Evolutionary conservation across 2,329 filamentous ascomycete species (phyloP), one percentile per base, ranked within the genome.

Genomic region (Paecilomyces niveus): DNA sequence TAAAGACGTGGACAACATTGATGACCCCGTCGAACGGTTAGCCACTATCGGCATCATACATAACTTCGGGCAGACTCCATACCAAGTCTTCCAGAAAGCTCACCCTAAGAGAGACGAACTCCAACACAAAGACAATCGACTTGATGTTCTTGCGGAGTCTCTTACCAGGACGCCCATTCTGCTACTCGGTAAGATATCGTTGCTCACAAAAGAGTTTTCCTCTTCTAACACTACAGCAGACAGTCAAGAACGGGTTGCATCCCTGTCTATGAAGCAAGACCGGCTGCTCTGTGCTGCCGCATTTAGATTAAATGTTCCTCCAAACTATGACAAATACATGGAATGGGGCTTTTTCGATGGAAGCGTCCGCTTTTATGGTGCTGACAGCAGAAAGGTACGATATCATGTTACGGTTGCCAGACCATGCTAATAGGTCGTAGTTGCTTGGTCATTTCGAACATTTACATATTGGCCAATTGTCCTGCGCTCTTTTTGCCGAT

Each of bases 341-440:
- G 92, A 97, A 76, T 97, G 93, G 93, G 93, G 93, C 1, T 97
- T 95, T 67, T 89, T 90, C 0, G 94, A 99, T 72, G 90, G 90
- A 65, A 95, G 90, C 64, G 84, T 99, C 29, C 88, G 94, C 3
- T 97, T 99, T 79, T 96, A 90, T 76, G 85, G 89, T 57, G 86
- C 88, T 54, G 91, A 96, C 64, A 90, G 85, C 59, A 87, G 90
- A 68, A 92, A 90, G 77, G 82, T 85, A 75, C 64, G 22, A 26
- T 45, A 26, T 53, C 24, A n/a, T 24, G 24, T 52, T 15, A 15
- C 15, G 10, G 10, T 6, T 2, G 10, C 18, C n/a, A 53, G 26
- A n/a, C 52, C 29, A 56, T 51, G 31, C 52, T 56, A 35, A 61
- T 33, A 9, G 5, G 31, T 45, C 33, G 55, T 61, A 79, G 78